Base-by-base conservation (phyloP, 129 eudicot species). In the Flaveria sonorensis region DNA sequence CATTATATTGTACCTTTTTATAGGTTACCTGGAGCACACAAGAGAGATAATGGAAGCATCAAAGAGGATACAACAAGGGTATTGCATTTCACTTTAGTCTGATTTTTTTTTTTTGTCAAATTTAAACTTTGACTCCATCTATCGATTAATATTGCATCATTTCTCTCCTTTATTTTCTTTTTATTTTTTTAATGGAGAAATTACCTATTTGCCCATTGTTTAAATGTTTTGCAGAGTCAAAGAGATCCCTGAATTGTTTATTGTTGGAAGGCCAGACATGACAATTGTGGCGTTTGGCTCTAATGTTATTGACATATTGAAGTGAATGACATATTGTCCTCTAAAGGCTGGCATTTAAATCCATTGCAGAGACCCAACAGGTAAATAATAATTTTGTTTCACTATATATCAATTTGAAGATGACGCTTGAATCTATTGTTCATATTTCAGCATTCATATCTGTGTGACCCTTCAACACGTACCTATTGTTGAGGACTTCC, bases 401-500 rank as follows among this genome's bases (percentile, higher is more conserved):
- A 2, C 42, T 51, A 75, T 40, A 23, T 36, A 18, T 7, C 24
- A 36, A 62, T 36, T 3, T 18, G 39, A n/a, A 81, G 62, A 71
- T 64, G 46, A 46, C 43, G 50, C 36, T 30, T 51, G 28, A 50
- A 60, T 32, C 12, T 24, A n/a, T 59, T 76, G 10, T 64, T 69
- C 60, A 26, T 70, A 70, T 71, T 81, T 53, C 92, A 95, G 99
- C 89, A 79, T 95, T 51, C 99, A 95, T 77, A 95, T 95, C n/a
- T 95, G 99, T 57, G 89, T 95, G 73, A 95, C 99, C 53, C 97
- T 95, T 85, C 99, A 95, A 79, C 99, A 95, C 70, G 99, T 95
- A 56, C 70, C 86, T 0, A 75, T 92, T 4, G 85, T 86, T 63
- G 91, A 85, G 11, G 82, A 82, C 43, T 95, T 95, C 85, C 83